Evolutionary conservation across 139 green algal species (phyloP).

Genomic region (Micractinium sp.): DNA sequence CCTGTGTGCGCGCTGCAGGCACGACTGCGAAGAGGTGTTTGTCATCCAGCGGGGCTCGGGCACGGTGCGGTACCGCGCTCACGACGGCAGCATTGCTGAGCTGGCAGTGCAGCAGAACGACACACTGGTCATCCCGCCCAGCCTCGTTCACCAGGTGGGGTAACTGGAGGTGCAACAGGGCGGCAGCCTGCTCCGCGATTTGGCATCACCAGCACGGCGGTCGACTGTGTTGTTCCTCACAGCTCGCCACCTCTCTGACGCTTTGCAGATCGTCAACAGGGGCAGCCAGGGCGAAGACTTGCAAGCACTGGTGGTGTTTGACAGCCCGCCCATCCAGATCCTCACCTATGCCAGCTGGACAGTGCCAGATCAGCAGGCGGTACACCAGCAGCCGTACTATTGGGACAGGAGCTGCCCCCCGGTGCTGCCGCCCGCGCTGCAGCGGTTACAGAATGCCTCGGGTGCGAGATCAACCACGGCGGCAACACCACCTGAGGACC

Average conservation of each 20-base stretch:
- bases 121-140: slow-evolving; percentile 2
- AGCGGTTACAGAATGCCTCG: neutral
- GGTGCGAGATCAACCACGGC: neutral
- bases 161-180: too few relatives aligned
- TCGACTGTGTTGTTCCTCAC: neutral
- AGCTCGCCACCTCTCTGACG: neutral
- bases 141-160: neutral
- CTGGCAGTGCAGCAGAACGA: neutral
- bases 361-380: neutral
- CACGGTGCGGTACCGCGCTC: neutral
- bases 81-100: neutral
- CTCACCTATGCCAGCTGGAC: neutral
- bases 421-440: neutral
- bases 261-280: neutral
- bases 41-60: slow-evolving; percentile 4
- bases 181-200: neutral
- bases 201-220: neutral
- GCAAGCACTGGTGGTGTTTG: slow-evolving; percentile 6
- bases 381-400: neutral
- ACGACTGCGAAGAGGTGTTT: slow-evolving; percentile 16
- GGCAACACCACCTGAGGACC: neutral
- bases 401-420: neutral
- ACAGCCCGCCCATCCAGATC: neutral
- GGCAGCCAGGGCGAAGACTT: neutral
- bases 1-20: neutral